These are phyloP conservation scores for Elongisporangium undulatum DNA, from an alignment of 352 stramenopile species.

Conservation along the genomic window DNA sequence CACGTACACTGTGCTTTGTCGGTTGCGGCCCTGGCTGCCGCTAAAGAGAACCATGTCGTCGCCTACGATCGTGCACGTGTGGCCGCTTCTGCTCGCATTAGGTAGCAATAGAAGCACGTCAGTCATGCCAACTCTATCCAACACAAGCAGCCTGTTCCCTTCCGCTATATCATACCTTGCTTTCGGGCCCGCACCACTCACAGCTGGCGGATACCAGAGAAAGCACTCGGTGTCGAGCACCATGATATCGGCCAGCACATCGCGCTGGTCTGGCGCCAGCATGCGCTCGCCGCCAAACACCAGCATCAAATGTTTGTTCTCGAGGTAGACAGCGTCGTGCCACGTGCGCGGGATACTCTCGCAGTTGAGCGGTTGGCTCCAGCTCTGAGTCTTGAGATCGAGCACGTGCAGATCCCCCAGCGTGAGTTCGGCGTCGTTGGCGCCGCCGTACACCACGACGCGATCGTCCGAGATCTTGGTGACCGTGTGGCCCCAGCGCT, in stretches of 20 bases:
- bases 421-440: conserved; percentile 80
- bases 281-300: conserved; percentile 91
- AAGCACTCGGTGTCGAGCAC: conserved; percentile 94
- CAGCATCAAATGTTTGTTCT: conserved; percentile 85
- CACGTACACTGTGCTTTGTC: conserved; percentile 72
- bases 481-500: conserved; percentile 89
- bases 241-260: conserved; percentile 82
- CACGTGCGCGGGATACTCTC: conserved; percentile 86
- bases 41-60: conserved; percentile 81
- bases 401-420: conserved; percentile 87
- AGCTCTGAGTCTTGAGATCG: conserved; percentile 67
- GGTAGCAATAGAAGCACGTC: background rate
- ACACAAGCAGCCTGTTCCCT: background rate
- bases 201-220: conserved; percentile 90
- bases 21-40: conserved; percentile 59
- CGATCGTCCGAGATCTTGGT: conserved; percentile 85
- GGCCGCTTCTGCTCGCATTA: conserved; percentile 38
- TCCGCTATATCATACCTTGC: conserved; percentile 16
- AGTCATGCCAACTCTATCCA: background rate
- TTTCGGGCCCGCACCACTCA: conserved; percentile 59
- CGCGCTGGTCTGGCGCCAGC: conserved; percentile 49
- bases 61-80: conserved; percentile 70
- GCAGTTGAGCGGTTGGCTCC: conserved; percentile 86
- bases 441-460: conserved; percentile 90
- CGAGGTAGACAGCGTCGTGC: conserved; percentile 90